Base-by-base conservation (phyloP, 2,329 filamentous ascomycete genomes). In the Lasiodiplodia sp. region DNA sequence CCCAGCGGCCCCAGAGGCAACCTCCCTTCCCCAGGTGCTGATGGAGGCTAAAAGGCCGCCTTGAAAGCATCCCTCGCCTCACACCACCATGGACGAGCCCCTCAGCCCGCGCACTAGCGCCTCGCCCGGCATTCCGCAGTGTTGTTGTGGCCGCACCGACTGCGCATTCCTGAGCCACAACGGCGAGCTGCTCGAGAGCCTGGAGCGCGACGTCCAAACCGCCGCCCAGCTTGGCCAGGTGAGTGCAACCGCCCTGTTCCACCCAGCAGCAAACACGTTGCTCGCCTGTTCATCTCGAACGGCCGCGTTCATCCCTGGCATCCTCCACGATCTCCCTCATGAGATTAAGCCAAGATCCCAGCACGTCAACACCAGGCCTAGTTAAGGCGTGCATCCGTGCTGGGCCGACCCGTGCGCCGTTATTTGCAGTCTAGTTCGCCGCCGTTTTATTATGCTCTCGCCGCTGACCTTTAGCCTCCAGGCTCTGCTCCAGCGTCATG, bases 201-300 rank as follows among this genome's bases (percentile, higher is more conserved):
- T 98, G 72, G 95, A 98, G 81, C 91, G 91, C 74, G 93, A 97
- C 82, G 92, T 97, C 66, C 90, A 90, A 74, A 93, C 89, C 65
- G 96, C 96, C 51, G 96, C 94, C 60, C 87, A 91, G 78, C 87
- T 97, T 75, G 96, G 96, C 72, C 92, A 97, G 92, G 95, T 97
- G 91, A 78, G 92, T 88, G 44, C 44, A 8, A 47, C 44, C 66
- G 34, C 69, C 62, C 31, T 23, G 40, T 51, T 11, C 53, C 53
- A 63, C 58, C 25, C 31, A 34, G 38, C 57, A n/a, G 40, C 58
- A 63, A 49, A 34, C 58, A 34, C 25, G 58, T 51, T 63, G 58
- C 58, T 49, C 34, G 40, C 31, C 44, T 16, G 44, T 47, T 34
- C 58, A n/a, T 63, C 40, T 63, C 16, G 38, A n/a, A 40, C 57